phyloP scores from a whole-genome alignment of 176 grass and related monocot species.

The Triticum monococcum region DNA sequence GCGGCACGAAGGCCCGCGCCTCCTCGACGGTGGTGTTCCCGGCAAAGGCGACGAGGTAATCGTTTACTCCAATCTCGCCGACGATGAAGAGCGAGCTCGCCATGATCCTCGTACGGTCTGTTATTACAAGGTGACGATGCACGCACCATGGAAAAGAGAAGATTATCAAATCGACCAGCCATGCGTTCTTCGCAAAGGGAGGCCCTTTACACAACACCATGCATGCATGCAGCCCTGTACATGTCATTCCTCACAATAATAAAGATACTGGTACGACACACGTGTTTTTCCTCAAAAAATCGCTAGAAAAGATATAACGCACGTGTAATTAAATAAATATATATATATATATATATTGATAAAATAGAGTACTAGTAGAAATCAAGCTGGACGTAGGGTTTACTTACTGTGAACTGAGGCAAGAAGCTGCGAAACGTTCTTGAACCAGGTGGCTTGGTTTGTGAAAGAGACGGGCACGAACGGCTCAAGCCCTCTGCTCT shows the following conservation, averaged over 20 bases:
- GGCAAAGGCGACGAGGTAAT: constrained; percentile 46
- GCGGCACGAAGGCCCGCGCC: constrained; percentile 33
- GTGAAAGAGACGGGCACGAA: constrained; percentile 41
- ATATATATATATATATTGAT: not conserved
- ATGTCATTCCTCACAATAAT: no score
- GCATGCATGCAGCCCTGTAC: not conserved
- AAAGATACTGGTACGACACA: no score
- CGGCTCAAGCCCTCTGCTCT: constrained; percentile 25
- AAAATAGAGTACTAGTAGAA: not conserved
- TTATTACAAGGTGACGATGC: not conserved
- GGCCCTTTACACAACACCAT: not conserved
- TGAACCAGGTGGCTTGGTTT: constrained; percentile 49
- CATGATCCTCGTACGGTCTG: not conserved
- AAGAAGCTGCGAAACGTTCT: constrained; percentile 28
- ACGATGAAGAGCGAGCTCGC: constrained; percentile 28
- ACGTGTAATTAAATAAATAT: not conserved
- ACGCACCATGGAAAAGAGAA: not conserved
- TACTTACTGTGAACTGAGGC: constrained; percentile 5
- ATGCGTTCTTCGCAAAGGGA: not conserved
- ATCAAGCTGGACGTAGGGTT: not conserved
- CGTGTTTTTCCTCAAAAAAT: no score
- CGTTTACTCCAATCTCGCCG: constrained; percentile 65
- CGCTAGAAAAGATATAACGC: not conserved
- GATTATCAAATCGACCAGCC: not conserved
- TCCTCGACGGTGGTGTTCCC: constrained; percentile 10